Percentiles rank a stretch among this genome's conserved stretches.
phyloP scores from a whole-genome alignment of 768 basidiomycete species.

The Inosperma sp. region DNA sequence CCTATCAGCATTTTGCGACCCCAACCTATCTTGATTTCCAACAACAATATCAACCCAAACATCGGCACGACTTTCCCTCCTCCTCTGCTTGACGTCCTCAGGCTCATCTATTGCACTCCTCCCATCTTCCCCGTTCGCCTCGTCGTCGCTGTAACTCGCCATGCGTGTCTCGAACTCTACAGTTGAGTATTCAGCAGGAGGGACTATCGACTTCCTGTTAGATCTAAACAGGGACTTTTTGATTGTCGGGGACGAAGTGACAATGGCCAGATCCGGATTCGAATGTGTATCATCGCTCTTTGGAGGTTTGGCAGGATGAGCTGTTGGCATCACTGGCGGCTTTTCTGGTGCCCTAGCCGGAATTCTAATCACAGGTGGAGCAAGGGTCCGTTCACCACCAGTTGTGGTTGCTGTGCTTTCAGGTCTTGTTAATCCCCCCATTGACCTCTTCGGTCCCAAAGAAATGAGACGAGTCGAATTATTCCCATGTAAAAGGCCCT shows the following conservation, averaged over 20 bases:
- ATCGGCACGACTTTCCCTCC: slow-evolving; percentile 55
- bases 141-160: slow-evolving; percentile 56
- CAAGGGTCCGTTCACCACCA: too few species aligned
- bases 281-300: slow-evolving; percentile 35
- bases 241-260: slow-evolving; percentile 26
- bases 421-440: too few species aligned
- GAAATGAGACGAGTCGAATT: slow-evolving; percentile 43
- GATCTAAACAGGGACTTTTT: slow-evolving; percentile 55
- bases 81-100: slow-evolving; percentile 42
- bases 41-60: slow-evolving; percentile 89
- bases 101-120: slow-evolving; percentile 35
- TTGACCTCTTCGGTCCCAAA: slow-evolving; percentile 29
- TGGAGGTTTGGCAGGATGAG: slow-evolving; percentile 22
- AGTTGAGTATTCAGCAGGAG: slow-evolving; percentile 75
- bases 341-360: slow-evolving; percentile 19
- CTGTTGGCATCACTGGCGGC: too few species aligned
- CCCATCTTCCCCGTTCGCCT: slow-evolving; percentile 32
- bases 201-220: slow-evolving; percentile 46
- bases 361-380: too few species aligned
- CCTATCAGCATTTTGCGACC: slow-evolving; percentile 53
- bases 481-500: slow-evolving; percentile 61
- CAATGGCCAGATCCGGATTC: too few species aligned
- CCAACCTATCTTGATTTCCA: slow-evolving; percentile 46
- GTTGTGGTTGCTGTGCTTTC: too few species aligned
- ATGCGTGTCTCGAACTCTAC: slow-evolving; percentile 82